Evolutionary conservation across 345 rosid genomes (phyloP), one percentile per base, ranked within the genome.

Genomic region (Eucalyptus pauciflora): DNA sequence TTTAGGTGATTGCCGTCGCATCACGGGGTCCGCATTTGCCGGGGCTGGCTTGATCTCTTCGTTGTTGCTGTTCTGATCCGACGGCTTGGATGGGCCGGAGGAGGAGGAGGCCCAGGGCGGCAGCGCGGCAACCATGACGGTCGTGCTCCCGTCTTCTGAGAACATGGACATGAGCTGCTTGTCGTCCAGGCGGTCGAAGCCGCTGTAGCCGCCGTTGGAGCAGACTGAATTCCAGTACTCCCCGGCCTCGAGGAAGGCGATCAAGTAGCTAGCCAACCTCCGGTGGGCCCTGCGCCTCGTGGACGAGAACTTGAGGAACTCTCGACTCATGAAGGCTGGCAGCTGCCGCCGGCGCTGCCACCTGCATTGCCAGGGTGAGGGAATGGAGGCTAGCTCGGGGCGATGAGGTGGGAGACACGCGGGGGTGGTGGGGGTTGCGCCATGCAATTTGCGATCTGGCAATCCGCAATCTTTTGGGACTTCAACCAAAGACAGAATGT

Each of bases 271-370:
- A 6, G 93, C 91, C 3, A 94, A 97, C 56, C 99, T 94, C 62
- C 94, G 98, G 93, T 97, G 99, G 4, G 94, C 89, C 2, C 94
- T 95, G 22, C 99, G 96, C 49, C 96, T 91, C 46, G 91, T 80
- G 43, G 96, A 89, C 11, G 96, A 94, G 95, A 97, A 97, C 87
- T 97, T 94, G 1, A 97, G 94, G 91, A 97, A 97, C 89, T 96
- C 99, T 96, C 98, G 45, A 94, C 93, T 97, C 97, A 95, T 1
- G 94, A 93, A 12, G 96, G 93, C 37, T 92, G 54, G 86, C 87
- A 15, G 89, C 88, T 60, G 87, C 80, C 83, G 89, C 33, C 22
- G 90, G 43, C 14, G 90, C 56, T 67, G 2, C 50, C 13, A 52
- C 24, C 56, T 52, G 56, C 56, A 52, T 52, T 52, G 92, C 51